Evolutionary conservation across 2,329 filamentous ascomycete genomes (phyloP).

Genomic region (Lachnellula occidentalis): DNA sequence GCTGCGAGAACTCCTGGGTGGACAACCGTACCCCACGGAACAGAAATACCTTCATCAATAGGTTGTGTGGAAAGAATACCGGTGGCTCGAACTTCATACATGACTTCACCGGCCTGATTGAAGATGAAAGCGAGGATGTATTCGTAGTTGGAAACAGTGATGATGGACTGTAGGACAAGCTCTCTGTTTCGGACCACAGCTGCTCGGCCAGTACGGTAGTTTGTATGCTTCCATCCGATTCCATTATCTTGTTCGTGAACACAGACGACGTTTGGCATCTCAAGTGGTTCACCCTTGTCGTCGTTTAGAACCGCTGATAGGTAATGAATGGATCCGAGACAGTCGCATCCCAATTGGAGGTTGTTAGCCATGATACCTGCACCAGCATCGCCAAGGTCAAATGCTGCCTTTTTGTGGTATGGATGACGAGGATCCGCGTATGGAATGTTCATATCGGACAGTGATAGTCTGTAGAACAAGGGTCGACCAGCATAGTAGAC

Average conservation of each 20-base stretch:
- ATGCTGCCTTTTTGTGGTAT: constrained; percentile 65
- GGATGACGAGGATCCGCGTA: constrained; percentile 61
- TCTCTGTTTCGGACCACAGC: constrained; percentile 59
- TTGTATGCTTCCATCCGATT: constrained; percentile 65
- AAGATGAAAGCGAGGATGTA: constrained; percentile 69
- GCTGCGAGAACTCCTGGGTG: constrained; percentile 63
- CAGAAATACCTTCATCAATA: constrained; percentile 58
- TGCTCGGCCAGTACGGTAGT: constrained; percentile 58
- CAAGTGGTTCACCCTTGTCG: constrained; percentile 51
- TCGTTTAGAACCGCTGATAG: constrained; percentile 53
- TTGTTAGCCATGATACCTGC: constrained; percentile 65
- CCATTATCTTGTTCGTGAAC: constrained; percentile 67
- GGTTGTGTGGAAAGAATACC: constrained; percentile 64
- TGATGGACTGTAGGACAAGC: constrained; percentile 63
- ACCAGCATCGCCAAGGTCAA: constrained; percentile 63
- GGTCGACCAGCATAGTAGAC: constrained; percentile 58
- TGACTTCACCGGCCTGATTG: constrained; percentile 63
- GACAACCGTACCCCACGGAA: constrained; percentile 63
- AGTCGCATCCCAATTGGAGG: constrained; percentile 64
- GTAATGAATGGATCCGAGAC: constrained; percentile 65
- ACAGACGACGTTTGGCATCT: constrained; percentile 63
- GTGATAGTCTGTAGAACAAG: constrained; percentile 60
- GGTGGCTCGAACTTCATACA: constrained; percentile 63
- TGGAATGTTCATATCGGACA: constrained; percentile 59
- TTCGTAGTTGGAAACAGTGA: constrained; percentile 68